phyloP scores from a whole-genome alignment of 768 basidiomycete genomes.

The Galerina sulciceps region DNA sequence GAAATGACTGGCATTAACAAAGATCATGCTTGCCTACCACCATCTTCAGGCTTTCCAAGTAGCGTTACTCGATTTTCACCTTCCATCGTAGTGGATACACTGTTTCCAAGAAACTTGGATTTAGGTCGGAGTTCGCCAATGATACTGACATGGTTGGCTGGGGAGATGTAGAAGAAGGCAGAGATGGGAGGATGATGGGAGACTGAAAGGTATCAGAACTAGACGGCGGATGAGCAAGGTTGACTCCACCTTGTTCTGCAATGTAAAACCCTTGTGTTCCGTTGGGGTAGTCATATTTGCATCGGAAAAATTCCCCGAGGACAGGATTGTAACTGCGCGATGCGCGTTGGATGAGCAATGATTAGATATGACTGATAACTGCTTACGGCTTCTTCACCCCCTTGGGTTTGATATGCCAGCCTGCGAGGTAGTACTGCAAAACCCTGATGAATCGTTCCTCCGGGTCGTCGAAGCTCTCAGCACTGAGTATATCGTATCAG shows the following conservation, averaged over 20 bases:
- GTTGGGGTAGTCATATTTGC: constrained; percentile 90
- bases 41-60: constrained; percentile 83
- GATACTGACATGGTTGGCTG: constrained; percentile 84
- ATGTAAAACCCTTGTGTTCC: constrained; percentile 94
- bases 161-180: constrained; percentile 96
- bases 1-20: constrained; percentile 11
- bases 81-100: constrained; percentile 95
- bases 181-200: constrained; percentile 95
- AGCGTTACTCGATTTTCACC: constrained; percentile 90
- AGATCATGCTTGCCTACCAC: constrained; percentile 56
- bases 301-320: constrained; percentile 97
- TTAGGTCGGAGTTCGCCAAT: constrained; percentile 95
- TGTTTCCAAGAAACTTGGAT: constrained; percentile 95
- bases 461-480: constrained; percentile 77
- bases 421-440: constrained; percentile 94
- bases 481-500: constrained; percentile 47
- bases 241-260: constrained; percentile 81
- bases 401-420: constrained; percentile 99
- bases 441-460: constrained; percentile 93
- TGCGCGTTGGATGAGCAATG: constrained; percentile 7
- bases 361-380: constrained; percentile 6
- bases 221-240: background rate
- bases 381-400: constrained; percentile 98
- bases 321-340: constrained; percentile 87
- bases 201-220: constrained; percentile 48